A percentile compares a stretch with the other conserved stretches of the same genome.
phyloP scores from a whole-genome alignment of 202 grass and related monocot species.

The Hordeum pubiflorum region DNA sequence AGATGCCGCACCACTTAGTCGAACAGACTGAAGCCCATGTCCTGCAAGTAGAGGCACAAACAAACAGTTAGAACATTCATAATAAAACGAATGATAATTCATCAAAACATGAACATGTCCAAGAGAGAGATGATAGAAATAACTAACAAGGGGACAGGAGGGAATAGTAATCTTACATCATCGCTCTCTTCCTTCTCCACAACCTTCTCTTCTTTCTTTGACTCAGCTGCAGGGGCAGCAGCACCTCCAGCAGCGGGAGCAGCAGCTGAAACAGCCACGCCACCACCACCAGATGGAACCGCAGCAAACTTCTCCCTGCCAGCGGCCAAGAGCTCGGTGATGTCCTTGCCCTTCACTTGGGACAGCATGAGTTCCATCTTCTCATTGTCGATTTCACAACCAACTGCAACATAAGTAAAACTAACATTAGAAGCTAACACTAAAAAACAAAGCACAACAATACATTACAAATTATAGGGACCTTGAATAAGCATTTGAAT shows the following conservation, averaged over 20 bases:
- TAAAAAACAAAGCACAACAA: neutral
- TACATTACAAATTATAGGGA: too few species aligned
- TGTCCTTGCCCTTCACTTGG: constrained; percentile 56
- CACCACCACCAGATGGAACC: constrained; percentile 51
- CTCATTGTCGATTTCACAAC: constrained; percentile 52
- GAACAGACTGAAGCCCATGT: constrained; percentile 77
- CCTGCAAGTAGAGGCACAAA: constrained; percentile 27
- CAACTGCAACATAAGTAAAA: constrained; percentile 22
- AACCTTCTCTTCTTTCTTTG: constrained; percentile 82
- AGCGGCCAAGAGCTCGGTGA: constrained; percentile 54
- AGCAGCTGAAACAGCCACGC: constrained; percentile 25
- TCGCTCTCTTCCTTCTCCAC: constrained; percentile 90
- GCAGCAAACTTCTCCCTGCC: constrained; percentile 84
- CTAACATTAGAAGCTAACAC: neutral
- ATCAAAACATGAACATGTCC: neutral
- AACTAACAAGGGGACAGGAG: neutral
- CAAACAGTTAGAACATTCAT: neutral
- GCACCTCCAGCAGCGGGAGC: constrained; percentile 30
- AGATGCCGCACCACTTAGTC: constrained; percentile 23
- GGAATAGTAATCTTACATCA: constrained; percentile 38
- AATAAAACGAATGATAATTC: neutral
- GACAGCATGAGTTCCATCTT: constrained; percentile 56
- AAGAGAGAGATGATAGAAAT: neutral
- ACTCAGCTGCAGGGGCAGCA: constrained; percentile 51
- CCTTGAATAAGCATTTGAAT: too few species aligned